Evolutionary conservation across 192 early-diverging fungal genomes (phyloP).

Genomic region (Mortierella alpina): DNA sequence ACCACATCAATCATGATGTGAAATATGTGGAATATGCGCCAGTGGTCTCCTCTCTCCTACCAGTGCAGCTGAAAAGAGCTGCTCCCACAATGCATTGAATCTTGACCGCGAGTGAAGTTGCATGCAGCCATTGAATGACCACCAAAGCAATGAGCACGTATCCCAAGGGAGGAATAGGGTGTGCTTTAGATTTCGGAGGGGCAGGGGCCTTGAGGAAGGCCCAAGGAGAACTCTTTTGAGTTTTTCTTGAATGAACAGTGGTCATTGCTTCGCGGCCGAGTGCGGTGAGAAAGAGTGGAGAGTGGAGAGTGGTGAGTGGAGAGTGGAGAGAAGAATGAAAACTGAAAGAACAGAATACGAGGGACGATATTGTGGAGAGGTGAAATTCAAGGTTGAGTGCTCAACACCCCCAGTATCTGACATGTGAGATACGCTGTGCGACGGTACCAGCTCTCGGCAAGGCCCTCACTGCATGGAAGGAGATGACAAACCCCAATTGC

Average conservation of each 20-base stretch:
- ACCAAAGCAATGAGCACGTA: constrained; percentile 42
- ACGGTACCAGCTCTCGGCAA: too few species aligned
- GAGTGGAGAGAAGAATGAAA: neutral
- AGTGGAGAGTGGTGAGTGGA: constrained; percentile 3
- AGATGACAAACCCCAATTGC: too few species aligned
- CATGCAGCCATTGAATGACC: constrained; percentile 36
- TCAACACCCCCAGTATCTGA: too few species aligned
- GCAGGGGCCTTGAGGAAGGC: constrained; percentile 29
- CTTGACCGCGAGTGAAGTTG: constrained; percentile 46
- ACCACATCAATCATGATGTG: neutral
- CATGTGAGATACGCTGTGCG: too few species aligned
- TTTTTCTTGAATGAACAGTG: neutral
- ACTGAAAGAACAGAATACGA: neutral
- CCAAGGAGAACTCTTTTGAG: constrained; percentile 17
- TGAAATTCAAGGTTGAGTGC: too few species aligned
- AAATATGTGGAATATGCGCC: neutral
- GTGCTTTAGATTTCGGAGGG: constrained; percentile 34
- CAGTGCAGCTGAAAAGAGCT: constrained; percentile 45
- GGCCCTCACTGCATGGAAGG: too few species aligned
- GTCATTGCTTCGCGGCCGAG: neutral
- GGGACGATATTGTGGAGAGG: too few species aligned
- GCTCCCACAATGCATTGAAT: constrained; percentile 45
- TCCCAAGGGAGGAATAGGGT: constrained; percentile 41
- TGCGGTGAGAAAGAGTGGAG: neutral
- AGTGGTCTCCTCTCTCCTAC: neutral